Conservation (phyloP, 148 eudicot genomes). For the Camellia lanceoleosa region DNA sequence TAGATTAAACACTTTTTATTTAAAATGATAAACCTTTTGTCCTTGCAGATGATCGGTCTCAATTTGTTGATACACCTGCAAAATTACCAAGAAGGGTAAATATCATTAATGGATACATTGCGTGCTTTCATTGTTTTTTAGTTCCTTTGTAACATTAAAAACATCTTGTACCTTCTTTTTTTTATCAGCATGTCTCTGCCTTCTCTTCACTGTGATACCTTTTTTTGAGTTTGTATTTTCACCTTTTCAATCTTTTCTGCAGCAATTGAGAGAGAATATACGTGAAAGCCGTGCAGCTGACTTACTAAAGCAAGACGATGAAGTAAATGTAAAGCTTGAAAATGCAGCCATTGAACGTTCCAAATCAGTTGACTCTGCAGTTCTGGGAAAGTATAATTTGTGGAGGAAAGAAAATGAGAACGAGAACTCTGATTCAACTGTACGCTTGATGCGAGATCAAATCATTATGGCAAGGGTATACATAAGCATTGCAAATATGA, state of each 20-base stretch:
- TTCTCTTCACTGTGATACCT: neutral
- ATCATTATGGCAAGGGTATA: constrained; percentile 92
- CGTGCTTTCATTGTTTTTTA: constrained; percentile 9
- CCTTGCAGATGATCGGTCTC: constrained; percentile 49
- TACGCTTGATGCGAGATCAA: constrained; percentile 90
- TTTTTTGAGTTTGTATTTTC: neutral
- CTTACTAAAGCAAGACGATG: constrained; percentile 75
- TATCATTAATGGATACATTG: neutral
- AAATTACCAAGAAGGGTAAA: constrained; percentile 73
- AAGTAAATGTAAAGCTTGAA: constrained; percentile 76
- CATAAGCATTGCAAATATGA: constrained; percentile 75
- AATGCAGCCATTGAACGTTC: constrained; percentile 93
- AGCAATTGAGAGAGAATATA: constrained; percentile 73
- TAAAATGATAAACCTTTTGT: constrained; percentile 2
- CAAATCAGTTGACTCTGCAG: constrained; percentile 89
- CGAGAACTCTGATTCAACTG: constrained; percentile 82
- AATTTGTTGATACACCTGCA: constrained; percentile 58
- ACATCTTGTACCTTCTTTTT: neutral
- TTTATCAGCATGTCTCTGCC: constrained; percentile 2
- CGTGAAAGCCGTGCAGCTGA: constrained; percentile 85
- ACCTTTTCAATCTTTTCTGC: constrained; percentile 25
- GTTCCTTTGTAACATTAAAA: constrained; percentile 4
- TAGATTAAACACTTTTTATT: neutral
- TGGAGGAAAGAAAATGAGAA: constrained; percentile 94
- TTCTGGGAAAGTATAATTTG: constrained; percentile 86